Evolutionary conservation across 805 yeast genomes (phyloP), one percentile per base, ranked within the genome.

Genomic region (Ogataea trehalophila): DNA sequence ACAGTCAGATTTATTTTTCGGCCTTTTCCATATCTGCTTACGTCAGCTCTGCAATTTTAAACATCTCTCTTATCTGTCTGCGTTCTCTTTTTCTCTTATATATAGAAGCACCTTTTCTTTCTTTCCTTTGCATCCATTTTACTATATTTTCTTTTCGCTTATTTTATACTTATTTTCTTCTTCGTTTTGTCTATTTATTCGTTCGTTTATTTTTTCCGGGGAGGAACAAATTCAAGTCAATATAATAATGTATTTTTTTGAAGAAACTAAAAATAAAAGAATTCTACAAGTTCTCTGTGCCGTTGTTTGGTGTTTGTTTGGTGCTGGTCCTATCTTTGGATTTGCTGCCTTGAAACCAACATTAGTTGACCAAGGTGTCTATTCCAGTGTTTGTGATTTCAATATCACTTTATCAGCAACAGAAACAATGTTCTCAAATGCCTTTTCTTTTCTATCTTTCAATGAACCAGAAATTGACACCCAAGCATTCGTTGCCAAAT

Each of bases 311-410:
- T 77, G 81, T 55, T 62, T 78, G 8, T 61, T 78, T 26, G 75
- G 81, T 5, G 82, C 80, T 3, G 83, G 83, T 5, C 80, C 81
- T 3, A 75, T 77, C 34, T 78, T 78, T 59, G 83, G 83, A 6
- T 78, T 78, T 65, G 83, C 83, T 6, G 83, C 83, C 15, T 65
- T 78, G 56, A 78, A 78, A 52, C 83, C 83, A 9, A 66, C 76
- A 5, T 63, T 78, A 37, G 71, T 78, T 40, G 69, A 62, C 45
- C 79, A 78, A 55, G 73, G 72, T 14, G 65, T 78, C 43, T 78
- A 78, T 54, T 74, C 71, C 49, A 56, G 62, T 18, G 55, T 59
- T 1, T 77, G 83, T 62, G 63, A 63, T 36, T 45, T 56, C 2
- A 48, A 58, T 46, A 45, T 55, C 2, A 44, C 58, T 14, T 39